A percentile compares a stretch with the other conserved stretches of the same genome.
phyloP scores from a whole-genome alignment of 2,329 filamentous ascomycete species.

The Pestalotiopsis sp. region DNA sequence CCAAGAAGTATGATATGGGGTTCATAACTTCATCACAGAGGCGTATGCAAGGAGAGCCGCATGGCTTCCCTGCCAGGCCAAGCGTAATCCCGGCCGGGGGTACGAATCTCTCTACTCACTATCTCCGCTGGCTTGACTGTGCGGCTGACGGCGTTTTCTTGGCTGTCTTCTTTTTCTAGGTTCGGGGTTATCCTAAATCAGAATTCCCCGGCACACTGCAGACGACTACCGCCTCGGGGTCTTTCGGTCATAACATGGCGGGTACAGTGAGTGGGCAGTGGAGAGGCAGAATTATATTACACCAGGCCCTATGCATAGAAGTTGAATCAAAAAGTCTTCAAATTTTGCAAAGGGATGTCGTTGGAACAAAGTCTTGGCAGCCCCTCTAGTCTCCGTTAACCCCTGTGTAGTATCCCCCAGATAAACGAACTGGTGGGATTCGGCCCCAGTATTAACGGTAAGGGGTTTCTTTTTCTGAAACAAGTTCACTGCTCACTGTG shows the following conservation, averaged over 20 bases:
- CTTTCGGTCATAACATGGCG: not conserved
- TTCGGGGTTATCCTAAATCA: not conserved
- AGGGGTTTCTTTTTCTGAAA: constrained; percentile 7
- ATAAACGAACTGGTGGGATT: constrained; percentile 2
- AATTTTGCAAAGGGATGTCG: not conserved
- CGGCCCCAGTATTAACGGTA: constrained; percentile 3
- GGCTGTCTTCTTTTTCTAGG: not conserved
- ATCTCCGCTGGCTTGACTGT: not conserved
- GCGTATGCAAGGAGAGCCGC: too few species aligned
- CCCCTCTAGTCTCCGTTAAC: not conserved
- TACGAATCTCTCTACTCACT: not conserved
- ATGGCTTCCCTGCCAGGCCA: too few species aligned
- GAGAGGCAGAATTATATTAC: not conserved
- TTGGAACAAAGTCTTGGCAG: constrained; percentile 8
- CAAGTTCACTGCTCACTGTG: not conserved
- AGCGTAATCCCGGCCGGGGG: not conserved
- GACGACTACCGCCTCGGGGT: not conserved
- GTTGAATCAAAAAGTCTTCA: not conserved
- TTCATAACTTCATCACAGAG: too few species aligned
- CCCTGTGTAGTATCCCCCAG: constrained; percentile 1
- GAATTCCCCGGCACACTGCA: not conserved
- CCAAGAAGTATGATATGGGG: too few species aligned
- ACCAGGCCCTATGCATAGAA: not conserved
- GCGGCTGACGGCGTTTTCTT: constrained; percentile 1
- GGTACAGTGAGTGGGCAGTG: not conserved